These are phyloP conservation scores for Triticum timopheevii DNA, from an alignment of 176 grass and related monocot genomes.

Conservation along the genomic window DNA sequence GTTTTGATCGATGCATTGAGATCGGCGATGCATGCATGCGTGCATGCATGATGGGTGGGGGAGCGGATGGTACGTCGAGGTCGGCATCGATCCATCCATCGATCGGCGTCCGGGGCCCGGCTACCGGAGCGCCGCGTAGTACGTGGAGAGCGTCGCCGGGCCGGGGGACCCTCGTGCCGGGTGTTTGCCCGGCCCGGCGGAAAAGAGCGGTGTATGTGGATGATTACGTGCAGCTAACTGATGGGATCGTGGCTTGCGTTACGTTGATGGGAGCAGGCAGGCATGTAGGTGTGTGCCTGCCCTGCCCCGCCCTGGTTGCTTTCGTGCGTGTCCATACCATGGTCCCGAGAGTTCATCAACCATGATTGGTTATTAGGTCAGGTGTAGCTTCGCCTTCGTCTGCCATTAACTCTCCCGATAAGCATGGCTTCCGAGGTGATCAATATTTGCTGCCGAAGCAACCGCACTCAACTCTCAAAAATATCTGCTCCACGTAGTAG, in stretches of 20 bases:
- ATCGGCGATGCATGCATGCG: conserved; percentile 3
- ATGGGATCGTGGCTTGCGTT: not conserved
- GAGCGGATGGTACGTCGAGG: conserved; percentile 25
- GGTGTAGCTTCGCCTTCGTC: conserved; percentile 17
- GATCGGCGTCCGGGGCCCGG: not conserved
- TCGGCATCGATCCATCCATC: not conserved
- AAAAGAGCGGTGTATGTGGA: not conserved
- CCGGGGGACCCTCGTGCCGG: conserved; percentile 9
- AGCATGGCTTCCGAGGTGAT: not conserved
- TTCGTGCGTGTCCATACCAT: not conserved
- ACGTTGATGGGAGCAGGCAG: conserved; percentile 15
- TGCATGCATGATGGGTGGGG: not conserved
- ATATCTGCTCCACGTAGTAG: not conserved
- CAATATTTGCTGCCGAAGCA: not conserved
- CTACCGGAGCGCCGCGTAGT: not conserved
- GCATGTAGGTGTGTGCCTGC: not conserved
- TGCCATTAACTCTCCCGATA: not conserved
- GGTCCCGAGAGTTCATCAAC: conserved; percentile 1
- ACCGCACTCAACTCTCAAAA: no score
- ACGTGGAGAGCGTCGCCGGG: not conserved
- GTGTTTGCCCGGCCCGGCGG: not conserved
- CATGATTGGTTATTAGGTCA: not conserved
- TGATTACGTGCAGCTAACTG: not conserved
- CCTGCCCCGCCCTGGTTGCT: not conserved
- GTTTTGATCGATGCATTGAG: not conserved